Base-by-base conservation (phyloP, 164 flowering plant genomes). In the Liquidambar formosana region DNA sequence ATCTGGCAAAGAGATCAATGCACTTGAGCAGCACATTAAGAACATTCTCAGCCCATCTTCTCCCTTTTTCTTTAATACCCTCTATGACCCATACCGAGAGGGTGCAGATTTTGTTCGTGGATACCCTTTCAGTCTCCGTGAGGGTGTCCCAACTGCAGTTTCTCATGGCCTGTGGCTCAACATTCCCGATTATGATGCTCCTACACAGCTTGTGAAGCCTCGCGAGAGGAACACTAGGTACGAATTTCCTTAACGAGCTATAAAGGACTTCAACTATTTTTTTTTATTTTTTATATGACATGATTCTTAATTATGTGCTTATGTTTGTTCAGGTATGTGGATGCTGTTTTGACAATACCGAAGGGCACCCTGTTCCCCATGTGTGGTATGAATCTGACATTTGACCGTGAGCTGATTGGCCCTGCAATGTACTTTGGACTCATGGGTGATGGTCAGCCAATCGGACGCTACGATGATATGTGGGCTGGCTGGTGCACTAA, bases 381-480 rank as follows among this genome's bases (percentile, higher is more conserved):
- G 92, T 83, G 86, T 64, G 93, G 93, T 38, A 88, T 88, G 93
- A 88, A 88, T 58, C 64, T 88, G 78, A 80, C 82, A 25, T 88
- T 88, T 70, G 78, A 88, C 68, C 93, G 93, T 61, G 86, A 83
- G 5, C 78, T 88, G 51, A 88, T 88, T 52, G 93, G 93, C 19
- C 89, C 93, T 38, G 93, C 93, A 2, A 88, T 88, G 93, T 88
- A 88, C 75, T 88, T 88, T 53, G 93, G 93, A 10, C 93, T 88
- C 61, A 88, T 88, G 93, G 90, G 93, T 28, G 93, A 88, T 71
- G 90, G 92, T 18, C 92, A 88, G 76, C 92, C 92, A n/a, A 88
- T 88, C 57, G 92, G 92, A 3, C 87, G 92, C 58, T 88, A 88
- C 67, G 92, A 88, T 6, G 92, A 88, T 48, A 88, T 88, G 92